Conservation (phyloP, 2,329 filamentous ascomycete species). For the Chrysoporthe cubensis region DNA sequence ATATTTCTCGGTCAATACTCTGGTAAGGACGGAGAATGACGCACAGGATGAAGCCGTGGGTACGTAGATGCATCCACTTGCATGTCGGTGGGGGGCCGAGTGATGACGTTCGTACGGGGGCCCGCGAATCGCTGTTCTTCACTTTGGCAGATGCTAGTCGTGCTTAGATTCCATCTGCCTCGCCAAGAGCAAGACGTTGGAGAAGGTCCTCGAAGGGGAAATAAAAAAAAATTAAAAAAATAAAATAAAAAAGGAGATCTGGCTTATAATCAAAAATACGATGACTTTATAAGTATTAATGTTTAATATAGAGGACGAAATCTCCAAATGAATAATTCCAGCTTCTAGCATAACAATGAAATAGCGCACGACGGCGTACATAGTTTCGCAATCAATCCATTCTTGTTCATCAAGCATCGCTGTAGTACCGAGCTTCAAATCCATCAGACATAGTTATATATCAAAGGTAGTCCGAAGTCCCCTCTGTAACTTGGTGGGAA, state of each 20-base stretch:
- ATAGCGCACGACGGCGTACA: too few relatives aligned
- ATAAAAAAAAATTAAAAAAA: too few relatives aligned
- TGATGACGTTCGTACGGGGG: neutral
- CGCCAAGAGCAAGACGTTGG: neutral
- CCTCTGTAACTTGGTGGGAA: neutral
- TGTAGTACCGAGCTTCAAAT: too few relatives aligned
- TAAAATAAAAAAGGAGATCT: too few relatives aligned
- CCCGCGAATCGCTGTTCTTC: neutral
- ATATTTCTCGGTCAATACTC: neutral
- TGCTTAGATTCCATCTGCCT: neutral
- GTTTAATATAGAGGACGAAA: too few relatives aligned
- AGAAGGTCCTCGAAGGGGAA: neutral
- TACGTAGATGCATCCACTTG: neutral
- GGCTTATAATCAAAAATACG: too few relatives aligned
- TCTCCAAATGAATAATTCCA: too few relatives aligned
- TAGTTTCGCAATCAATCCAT: too few relatives aligned
- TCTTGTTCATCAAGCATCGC: too few relatives aligned
- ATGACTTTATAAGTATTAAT: too few relatives aligned
- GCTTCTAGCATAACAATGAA: too few relatives aligned
- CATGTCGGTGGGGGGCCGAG: neutral
- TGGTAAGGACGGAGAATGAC: slow-evolving; percentile 7
- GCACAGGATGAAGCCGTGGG: neutral
- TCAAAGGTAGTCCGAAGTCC: neutral
- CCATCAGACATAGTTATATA: too few relatives aligned
- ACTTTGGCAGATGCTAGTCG: neutral